A percentile compares a stretch with the other conserved stretches of the same genome.
These are phyloP conservation scores for Talaromyces sp. DNA, from an alignment of 2,329 filamentous ascomycete genomes.

Conservation along the genomic window DNA sequence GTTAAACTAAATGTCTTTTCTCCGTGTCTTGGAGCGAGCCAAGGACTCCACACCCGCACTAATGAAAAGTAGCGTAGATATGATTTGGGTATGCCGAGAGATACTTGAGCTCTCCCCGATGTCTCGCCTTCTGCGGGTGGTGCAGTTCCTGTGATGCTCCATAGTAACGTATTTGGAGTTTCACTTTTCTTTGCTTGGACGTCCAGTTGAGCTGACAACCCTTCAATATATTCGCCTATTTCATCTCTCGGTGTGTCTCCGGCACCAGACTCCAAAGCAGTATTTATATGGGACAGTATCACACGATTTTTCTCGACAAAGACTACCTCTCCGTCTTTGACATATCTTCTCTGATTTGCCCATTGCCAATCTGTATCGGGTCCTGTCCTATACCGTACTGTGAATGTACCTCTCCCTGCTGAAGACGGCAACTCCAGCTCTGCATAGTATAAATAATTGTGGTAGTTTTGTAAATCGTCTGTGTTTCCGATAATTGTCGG, in stretches of 20 bases:
- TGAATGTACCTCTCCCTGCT: slow-evolving; percentile 40
- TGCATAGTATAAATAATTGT: slow-evolving; percentile 38
- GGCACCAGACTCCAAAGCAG: slow-evolving; percentile 3
- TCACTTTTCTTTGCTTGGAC: slow-evolving; percentile 41
- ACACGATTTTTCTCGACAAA: slow-evolving; percentile 32
- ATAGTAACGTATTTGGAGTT: slow-evolving; percentile 42
- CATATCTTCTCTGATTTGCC: slow-evolving; percentile 43
- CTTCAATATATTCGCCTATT: slow-evolving; percentile 36
- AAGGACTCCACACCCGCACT: slow-evolving; percentile 75
- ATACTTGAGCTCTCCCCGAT: slow-evolving; percentile 58
- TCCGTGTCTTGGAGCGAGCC: slow-evolving; percentile 87
- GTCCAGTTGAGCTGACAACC: slow-evolving; percentile 35
- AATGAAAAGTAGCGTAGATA: slow-evolving; percentile 76
- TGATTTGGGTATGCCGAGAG: slow-evolving; percentile 64
- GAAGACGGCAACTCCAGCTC: slow-evolving; percentile 31
- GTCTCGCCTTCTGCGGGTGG: slow-evolving; percentile 52
- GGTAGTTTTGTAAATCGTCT: slow-evolving; percentile 26
- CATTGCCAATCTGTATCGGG: slow-evolving; percentile 43
- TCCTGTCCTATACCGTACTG: slow-evolving; percentile 44
- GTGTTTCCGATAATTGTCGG: slow-evolving; percentile 31
- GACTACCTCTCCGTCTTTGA: slow-evolving; percentile 45
- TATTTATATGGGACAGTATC: background rate
- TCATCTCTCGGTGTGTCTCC: slow-evolving; percentile 23
- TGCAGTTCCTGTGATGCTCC: slow-evolving; percentile 58
- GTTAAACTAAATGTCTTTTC: slow-evolving; percentile 64